phyloP scores from a whole-genome alignment of 2,329 filamentous ascomycete genomes.

The Furcasterigmium sp. region DNA sequence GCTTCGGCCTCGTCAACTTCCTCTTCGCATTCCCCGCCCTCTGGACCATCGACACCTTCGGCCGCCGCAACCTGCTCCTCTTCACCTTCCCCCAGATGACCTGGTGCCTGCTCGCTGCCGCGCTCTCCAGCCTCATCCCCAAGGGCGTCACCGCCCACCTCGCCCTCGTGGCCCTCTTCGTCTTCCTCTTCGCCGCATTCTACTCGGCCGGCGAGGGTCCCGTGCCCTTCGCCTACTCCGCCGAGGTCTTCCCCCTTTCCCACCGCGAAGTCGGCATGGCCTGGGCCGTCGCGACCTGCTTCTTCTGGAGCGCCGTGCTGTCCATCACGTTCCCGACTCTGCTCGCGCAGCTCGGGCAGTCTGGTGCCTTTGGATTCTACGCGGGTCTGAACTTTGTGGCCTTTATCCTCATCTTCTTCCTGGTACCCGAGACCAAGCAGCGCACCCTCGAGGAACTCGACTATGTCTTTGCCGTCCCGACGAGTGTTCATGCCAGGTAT shows the following conservation, averaged over 20 bases:
- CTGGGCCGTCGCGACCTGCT: slow-evolving; percentile 56
- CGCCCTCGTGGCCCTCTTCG: slow-evolving; percentile 52
- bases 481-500: slow-evolving; percentile 21
- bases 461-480: slow-evolving; percentile 30
- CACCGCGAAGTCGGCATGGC: slow-evolving; percentile 61
- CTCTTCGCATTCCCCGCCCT: slow-evolving; percentile 61
- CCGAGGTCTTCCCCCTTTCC: slow-evolving; percentile 60
- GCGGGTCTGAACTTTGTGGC: slow-evolving; percentile 41
- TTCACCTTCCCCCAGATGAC: slow-evolving; percentile 65
- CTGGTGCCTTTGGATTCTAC: slow-evolving; percentile 38
- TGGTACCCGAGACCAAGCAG: slow-evolving; percentile 46
- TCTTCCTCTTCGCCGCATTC: slow-evolving; percentile 61
- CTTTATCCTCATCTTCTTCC: slow-evolving; percentile 40
- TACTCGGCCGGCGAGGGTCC: slow-evolving; percentile 57
- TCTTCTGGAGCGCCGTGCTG: slow-evolving; percentile 47
- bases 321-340: slow-evolving; percentile 47
- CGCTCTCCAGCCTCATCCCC: slow-evolving; percentile 29
- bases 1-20: slow-evolving; percentile 52
- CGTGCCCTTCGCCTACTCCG: slow-evolving; percentile 57
- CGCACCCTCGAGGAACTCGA: slow-evolving; percentile 41
- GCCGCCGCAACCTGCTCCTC: slow-evolving; percentile 54
- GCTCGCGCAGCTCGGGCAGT: slow-evolving; percentile 26
- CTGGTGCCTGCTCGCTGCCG: slow-evolving; percentile 47
- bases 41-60: slow-evolving; percentile 63
- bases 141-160: slow-evolving; percentile 33